Percentiles rank a stretch among this genome's conserved stretches.
Evolutionary conservation across 2,329 filamentous ascomycete genomes (phyloP).

Genomic region (Penicillium sp.): DNA sequence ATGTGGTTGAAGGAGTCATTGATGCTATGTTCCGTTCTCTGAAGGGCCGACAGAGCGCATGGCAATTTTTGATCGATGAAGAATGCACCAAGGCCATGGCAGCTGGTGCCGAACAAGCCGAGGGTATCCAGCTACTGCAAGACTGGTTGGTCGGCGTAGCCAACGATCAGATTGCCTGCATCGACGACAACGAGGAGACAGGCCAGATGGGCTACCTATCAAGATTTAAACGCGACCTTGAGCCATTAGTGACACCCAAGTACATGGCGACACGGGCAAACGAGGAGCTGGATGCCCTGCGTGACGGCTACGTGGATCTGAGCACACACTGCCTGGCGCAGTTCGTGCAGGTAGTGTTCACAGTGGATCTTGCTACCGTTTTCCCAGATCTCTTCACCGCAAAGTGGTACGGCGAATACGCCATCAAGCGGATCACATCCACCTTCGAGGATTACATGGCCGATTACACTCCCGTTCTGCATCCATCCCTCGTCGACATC

Average conservation of each 20-base stretch:
- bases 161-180: conserved; percentile 98
- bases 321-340: conserved; percentile 88
- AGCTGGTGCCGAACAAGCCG: conserved; percentile 49
- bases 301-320: conserved; percentile 92
- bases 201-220: conserved; percentile 80
- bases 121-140: conserved; percentile 70
- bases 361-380: conserved; percentile 81
- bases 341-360: conserved; percentile 85
- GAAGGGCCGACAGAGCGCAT: conserved; percentile 76
- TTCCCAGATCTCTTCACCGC: conserved; percentile 88
- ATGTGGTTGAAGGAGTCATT: conserved; percentile 91
- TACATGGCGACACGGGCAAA: conserved; percentile 74
- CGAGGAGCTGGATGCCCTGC: conserved; percentile 70
- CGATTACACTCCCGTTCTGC: conserved; percentile 81
- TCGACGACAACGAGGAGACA: conserved; percentile 80
- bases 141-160: conserved; percentile 97
- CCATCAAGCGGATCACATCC: conserved; percentile 89
- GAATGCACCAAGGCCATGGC: conserved; percentile 74
- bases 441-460: conserved; percentile 94
- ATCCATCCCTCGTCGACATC: conserved; percentile 85
- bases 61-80: conserved; percentile 85
- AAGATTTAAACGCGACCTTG: conserved; percentile 80
- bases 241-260: conserved; percentile 73
- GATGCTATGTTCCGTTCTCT: conserved; percentile 93
- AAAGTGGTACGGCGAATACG: conserved; percentile 81